Evolutionary conservation across 148 eudicot species (phyloP).

Genomic region (Chenopodium berlandieri): DNA sequence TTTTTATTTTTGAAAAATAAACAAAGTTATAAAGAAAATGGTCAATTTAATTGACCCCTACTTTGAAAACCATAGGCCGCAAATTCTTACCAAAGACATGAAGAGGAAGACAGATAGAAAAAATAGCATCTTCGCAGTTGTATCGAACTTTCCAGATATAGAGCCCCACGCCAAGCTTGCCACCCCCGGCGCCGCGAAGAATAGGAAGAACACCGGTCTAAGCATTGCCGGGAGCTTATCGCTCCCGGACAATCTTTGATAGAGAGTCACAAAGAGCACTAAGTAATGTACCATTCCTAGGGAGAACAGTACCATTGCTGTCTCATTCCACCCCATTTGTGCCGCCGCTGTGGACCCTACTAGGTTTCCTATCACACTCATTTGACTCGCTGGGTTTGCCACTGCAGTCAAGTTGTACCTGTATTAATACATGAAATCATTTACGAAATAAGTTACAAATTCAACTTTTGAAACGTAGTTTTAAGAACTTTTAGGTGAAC

Average conservation of each 20-base stretch:
- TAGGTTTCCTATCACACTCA: constrained; percentile 47
- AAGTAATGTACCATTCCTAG: constrained; percentile 45
- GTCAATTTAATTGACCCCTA: background rate
- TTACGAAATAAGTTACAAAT: background rate
- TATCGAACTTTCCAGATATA: constrained; percentile 39
- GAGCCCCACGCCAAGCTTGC: constrained; percentile 49
- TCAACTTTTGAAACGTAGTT: too few species aligned
- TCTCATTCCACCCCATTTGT: constrained; percentile 43
- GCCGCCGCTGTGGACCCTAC: constrained; percentile 41
- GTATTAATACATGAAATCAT: background rate
- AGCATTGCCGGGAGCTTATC: constrained; percentile 29
- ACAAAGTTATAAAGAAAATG: background rate
- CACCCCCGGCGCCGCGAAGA: constrained; percentile 45
- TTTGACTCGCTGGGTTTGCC: constrained; percentile 50
- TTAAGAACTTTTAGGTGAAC: too few species aligned
- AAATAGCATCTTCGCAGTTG: constrained; percentile 45
- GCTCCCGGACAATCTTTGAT: constrained; percentile 37
- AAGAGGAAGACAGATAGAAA: constrained; percentile 47
- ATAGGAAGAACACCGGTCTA: constrained; percentile 45
- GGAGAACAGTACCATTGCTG: constrained; percentile 39
- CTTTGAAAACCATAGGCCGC: constrained; percentile 1
- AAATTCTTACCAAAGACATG: constrained; percentile 39
- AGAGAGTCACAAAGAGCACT: constrained; percentile 43
- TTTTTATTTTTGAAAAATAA: background rate
- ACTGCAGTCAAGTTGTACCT: constrained; percentile 38